Evolutionary conservation across 2,329 filamentous ascomycete species (phyloP).

Genomic region (Fusarium keratoplasticum): DNA sequence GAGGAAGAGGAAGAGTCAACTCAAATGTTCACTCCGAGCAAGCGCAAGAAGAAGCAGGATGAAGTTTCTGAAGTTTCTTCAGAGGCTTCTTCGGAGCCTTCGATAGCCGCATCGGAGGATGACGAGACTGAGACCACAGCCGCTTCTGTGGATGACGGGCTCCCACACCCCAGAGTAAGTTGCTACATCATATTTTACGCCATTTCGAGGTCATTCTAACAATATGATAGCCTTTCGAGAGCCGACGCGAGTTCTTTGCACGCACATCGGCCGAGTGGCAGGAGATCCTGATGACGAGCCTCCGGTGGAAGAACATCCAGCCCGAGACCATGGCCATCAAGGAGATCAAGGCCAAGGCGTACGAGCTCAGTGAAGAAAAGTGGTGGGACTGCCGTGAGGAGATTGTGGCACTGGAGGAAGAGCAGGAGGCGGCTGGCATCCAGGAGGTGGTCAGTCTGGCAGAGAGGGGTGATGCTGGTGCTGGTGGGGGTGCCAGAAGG

Average conservation of each 20-base stretch:
- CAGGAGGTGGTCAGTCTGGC: constrained; percentile 91
- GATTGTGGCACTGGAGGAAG: constrained; percentile 89
- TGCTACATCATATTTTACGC: neutral
- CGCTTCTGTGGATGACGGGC: constrained; percentile 75
- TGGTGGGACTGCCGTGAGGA: constrained; percentile 99
- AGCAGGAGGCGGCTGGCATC: constrained; percentile 95
- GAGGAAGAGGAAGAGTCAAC: constrained; percentile 62
- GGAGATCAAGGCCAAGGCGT: constrained; percentile 92
- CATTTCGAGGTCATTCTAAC: neutral
- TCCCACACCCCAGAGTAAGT: constrained; percentile 75
- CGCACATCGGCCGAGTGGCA: constrained; percentile 93
- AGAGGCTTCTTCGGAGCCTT: constrained; percentile 43
- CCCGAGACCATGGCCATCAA: constrained; percentile 81
- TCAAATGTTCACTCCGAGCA: constrained; percentile 62
- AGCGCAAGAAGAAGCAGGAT: constrained; percentile 66
- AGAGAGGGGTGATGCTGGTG: constrained; percentile 72
- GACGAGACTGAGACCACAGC: constrained; percentile 61
- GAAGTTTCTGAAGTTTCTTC: constrained; percentile 56
- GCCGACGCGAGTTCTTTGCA: constrained; percentile 89
- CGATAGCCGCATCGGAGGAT: constrained; percentile 49
- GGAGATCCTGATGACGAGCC: constrained; percentile 80
- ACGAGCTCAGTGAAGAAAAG: constrained; percentile 91
- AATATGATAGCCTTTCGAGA: constrained; percentile 79
- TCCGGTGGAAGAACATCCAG: constrained; percentile 75
- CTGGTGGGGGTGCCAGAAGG: constrained; percentile 48